phyloP scores from a whole-genome alignment of 148 eudicot species.

The Arbutus unedo region DNA sequence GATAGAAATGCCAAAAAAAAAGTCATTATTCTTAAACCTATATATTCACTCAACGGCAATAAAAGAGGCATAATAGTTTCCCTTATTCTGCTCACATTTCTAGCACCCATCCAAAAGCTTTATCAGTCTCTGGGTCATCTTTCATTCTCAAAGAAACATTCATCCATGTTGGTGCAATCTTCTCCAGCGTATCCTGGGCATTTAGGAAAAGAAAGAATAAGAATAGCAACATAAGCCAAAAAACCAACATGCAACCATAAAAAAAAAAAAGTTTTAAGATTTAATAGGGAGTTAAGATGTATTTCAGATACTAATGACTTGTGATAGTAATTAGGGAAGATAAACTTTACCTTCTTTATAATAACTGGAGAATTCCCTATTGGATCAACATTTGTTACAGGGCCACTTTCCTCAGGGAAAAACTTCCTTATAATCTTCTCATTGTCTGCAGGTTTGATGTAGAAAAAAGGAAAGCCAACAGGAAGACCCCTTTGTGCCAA shows the following conservation, averaged over 20 bases:
- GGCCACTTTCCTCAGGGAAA: slow-evolving; percentile 77
- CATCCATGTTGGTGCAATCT: slow-evolving; percentile 96
- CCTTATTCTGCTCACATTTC: slow-evolving; percentile 51
- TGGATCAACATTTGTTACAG: slow-evolving; percentile 88
- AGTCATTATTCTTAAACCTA: not conserved
- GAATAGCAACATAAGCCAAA: not conserved
- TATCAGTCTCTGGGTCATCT: slow-evolving; percentile 80
- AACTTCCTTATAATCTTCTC: slow-evolving; percentile 73
- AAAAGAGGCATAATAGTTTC: slow-evolving; percentile 3
- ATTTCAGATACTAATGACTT: not conserved
- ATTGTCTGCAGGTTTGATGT: slow-evolving; percentile 74
- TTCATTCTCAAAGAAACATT: slow-evolving; percentile 87
- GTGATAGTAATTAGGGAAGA: not conserved
- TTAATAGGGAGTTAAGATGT: not conserved
- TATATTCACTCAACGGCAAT: slow-evolving; percentile 2
- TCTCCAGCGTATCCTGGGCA: slow-evolving; percentile 48
- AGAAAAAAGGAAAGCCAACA: slow-evolving; percentile 91
- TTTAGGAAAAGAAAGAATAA: not conserved
- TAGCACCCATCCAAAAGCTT: slow-evolving; percentile 80
- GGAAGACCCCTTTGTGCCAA: slow-evolving; percentile 74
- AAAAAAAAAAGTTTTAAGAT: not conserved
- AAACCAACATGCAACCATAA: not conserved
- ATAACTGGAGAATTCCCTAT: slow-evolving; percentile 90
- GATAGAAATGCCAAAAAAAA: not conserved
- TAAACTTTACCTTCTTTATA: slow-evolving; percentile 55